Evolutionary conservation across 768 basidiomycete genomes (phyloP).

Genomic region (Nidularia sp.): DNA sequence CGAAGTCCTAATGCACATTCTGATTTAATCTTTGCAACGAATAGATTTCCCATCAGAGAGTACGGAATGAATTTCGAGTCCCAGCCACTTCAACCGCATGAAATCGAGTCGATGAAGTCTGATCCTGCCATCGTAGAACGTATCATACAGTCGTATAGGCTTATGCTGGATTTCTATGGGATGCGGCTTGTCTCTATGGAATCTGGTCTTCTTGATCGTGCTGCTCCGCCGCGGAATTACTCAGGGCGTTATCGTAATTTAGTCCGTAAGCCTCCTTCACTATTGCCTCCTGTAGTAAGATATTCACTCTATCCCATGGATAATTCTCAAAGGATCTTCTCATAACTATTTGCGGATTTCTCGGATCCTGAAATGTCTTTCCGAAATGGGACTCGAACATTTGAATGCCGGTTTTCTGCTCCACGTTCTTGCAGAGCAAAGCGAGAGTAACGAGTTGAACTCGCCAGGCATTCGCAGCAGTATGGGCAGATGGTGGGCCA

Average conservation of each 20-base stretch:
- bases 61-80: conserved; percentile 68
- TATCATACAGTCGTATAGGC: conserved; percentile 54
- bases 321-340: conserved; percentile 39
- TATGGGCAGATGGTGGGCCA: conserved; percentile 80
- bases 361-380: conserved; percentile 72
- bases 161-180: conserved; percentile 82
- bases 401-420: conserved; percentile 65
- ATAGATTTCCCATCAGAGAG: conserved; percentile 72
- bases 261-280: conserved; percentile 43
- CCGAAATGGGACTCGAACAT: conserved; percentile 63
- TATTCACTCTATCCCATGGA: conserved; percentile 3
- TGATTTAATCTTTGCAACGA: too few species aligned
- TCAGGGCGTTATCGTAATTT: conserved; percentile 60
- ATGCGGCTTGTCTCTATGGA: conserved; percentile 58
- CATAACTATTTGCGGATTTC: conserved; percentile 79
- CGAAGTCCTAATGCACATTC: too few species aligned
- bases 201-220: conserved; percentile 57
- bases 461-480: conserved; percentile 45
- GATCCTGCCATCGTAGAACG: conserved; percentile 44
- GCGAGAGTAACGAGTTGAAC: conserved; percentile 49
- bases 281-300: conserved; percentile 2
- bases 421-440: conserved; percentile 68
- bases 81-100: conserved; percentile 64
- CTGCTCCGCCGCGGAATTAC: conserved; percentile 44
- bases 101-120: conserved; percentile 52